phyloP scores from a whole-genome alignment of 352 stramenopile genomes.

The Poterioochromonas sp. region DNA sequence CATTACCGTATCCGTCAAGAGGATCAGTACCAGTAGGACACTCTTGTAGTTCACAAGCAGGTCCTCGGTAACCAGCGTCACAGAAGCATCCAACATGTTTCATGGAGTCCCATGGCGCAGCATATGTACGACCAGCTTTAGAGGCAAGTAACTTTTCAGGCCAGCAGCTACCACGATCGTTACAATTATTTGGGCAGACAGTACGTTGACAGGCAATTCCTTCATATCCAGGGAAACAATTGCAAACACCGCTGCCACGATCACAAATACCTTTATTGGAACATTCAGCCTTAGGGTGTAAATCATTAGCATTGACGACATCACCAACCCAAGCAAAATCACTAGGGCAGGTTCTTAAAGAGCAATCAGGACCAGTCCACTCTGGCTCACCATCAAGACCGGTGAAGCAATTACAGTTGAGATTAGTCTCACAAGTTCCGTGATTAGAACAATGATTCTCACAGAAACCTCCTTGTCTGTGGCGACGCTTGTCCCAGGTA shows the following conservation, averaged over 20 bases:
- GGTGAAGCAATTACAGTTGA: conserved; percentile 44
- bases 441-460: conserved; percentile 40
- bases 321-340: conserved; percentile 49
- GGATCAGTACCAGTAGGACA: conserved; percentile 76
- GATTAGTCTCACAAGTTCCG: conserved; percentile 44
- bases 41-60: conserved; percentile 80
- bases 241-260: conserved; percentile 59
- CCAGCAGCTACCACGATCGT: conserved; percentile 74
- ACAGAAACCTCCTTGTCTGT: background rate
- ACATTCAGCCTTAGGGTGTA: conserved; percentile 68
- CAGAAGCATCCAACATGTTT: conserved; percentile 85
- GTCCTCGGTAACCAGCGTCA: conserved; percentile 77
- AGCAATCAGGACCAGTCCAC: conserved; percentile 45
- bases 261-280: conserved; percentile 81
- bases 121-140: conserved; percentile 46
- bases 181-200: conserved; percentile 82
- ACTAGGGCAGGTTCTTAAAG: conserved; percentile 42
- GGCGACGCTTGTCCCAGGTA: background rate
- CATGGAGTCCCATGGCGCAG: conserved; percentile 64
- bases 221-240: conserved; percentile 57
- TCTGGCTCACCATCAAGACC: conserved; percentile 47
- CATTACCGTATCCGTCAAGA: conserved; percentile 61
- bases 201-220: conserved; percentile 73
- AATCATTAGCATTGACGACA: conserved; percentile 50
- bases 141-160: conserved; percentile 65